Base-by-base conservation (phyloP, 176 grass and related monocot genomes). In the Bonia amplexicaulis region DNA sequence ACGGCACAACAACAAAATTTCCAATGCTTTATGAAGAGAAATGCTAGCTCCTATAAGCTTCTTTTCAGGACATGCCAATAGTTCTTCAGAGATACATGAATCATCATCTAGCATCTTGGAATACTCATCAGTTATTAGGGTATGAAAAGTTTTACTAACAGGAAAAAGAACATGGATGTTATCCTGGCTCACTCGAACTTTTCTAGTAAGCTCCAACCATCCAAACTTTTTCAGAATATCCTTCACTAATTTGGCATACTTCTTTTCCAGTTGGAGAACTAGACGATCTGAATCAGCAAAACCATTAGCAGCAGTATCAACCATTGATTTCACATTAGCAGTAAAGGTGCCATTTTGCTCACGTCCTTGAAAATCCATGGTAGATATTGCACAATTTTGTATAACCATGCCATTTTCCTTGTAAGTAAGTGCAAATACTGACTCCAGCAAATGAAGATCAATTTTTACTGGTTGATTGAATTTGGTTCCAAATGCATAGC, bases 401-500 rank as follows among this genome's bases (percentile, higher is more conserved):
- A 42, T 19, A 57, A 47, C 9, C 6, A 55, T 66, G 58, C 48
- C 53, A 66, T 80, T 57, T 71, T 77, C 59, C 33, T 82, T 74
- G 44, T 35, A 57, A 73, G 25, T 37, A 63, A 77, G 69, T 63
- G 83, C 45, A 72, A 54, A 71, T 52, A 81, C 42, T 48, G 73
- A 89, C 12, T 95, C 90, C 78, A 95, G 71, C 22, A 85, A 87
- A 85, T 85, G 85, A 78, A 98, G 69, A 81, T 93, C 80, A 82
- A 98, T 84, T 84, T 85, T 89, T 90, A 90, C 92, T 87, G 96
- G 93, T 53, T 82, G 51, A 85, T 65, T 93, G 49, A 98, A 98
- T 74, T 90, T 95, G 60, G 96, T 92, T 65, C 96, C 93, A 87
- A 98, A 98, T 81, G 96, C 96, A 93, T 98, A 98, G 74, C 96